Base-by-base conservation (phyloP, 2,329 filamentous ascomycete genomes). In the Colletotrichum sp. region DNA sequence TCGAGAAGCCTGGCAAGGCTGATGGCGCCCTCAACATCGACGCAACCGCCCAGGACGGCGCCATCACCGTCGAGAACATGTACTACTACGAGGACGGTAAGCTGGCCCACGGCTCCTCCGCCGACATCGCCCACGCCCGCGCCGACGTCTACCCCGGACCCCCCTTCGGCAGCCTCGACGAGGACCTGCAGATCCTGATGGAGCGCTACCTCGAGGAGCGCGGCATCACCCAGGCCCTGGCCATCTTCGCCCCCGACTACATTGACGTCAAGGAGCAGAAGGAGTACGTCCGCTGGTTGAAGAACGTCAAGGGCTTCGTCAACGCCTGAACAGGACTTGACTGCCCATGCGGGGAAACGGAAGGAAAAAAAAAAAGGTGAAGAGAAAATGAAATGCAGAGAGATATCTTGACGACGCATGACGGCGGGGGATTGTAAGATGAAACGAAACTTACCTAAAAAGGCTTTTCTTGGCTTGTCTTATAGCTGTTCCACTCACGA, bases 181-280 rank as follows among this genome's bases (percentile, higher is more conserved):
- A 98, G 88, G 96, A 98, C 84, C 91, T 99, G 59, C 96, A 98
- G 89, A 90, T 95, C 69, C 90, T 98, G 80, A 90, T 98, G 84
- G 96, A 98, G 90, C 92, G 94, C 80, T 99, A 96, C 88, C 91
- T 99, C 78, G 96, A 98, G 86, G 97, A 98, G 90, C 92, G 97
- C 80, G 97, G 96, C 78, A 92, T 99, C 86, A 95, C 96, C 82
- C 93, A 94, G 80, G 91, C 93, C 74, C 91, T 99, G 80, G 96
- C 96, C 69, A 88, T 96, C 79, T 98, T 98, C 85, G 93, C 98
- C 59, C 95, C 96, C 48, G 96, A 98, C 85, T 99, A 98, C 88
- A 96, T 98, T 82, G 96, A 98, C 84, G 92, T 94, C 87, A 99
- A 99, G 93, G 97, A 99, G 92, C 96, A 98, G 92, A 94, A 93